Evolutionary conservation across 305 asterid genomes (phyloP), one percentile per base, ranked within the genome.

Genomic region (Fraxinus velutina): DNA sequence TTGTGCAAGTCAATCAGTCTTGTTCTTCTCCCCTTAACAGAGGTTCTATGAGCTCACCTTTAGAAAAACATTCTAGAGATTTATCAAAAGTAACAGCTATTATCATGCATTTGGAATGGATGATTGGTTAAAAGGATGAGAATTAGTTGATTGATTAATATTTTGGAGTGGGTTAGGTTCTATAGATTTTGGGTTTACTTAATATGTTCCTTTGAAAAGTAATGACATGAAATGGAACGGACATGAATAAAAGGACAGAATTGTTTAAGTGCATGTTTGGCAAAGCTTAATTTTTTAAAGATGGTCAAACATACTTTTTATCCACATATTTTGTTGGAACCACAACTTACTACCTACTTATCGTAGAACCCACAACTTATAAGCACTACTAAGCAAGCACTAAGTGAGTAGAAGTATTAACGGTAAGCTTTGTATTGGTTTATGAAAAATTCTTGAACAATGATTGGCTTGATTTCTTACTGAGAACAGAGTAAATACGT

Each of bases 401-500:
- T 50, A 47, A 47, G 75, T 71, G 57, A 75, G 36, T 47, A 17
- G 8, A 55, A 79, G 62, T 68, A 30, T 15, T 77, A 27, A 55
- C 19, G 22, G 17, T 37, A 79, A 32, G 39, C 78, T 74, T 50
- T 50, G 6, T 50, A 50, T 50, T 15, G 6, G 60, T 50, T 15
- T 50, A 3, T 47, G 60, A 50, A 15, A 50, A 50, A 50, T 15
- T 74, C 74, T 68, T 70, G 44, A 19, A 36, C 33, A 55, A 64
- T 22, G 17, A 34, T 82, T 79, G 81, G 55, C 33, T 74, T 75
- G 76, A 19, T 72, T 64, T 71, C 44, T 76, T 62, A 34, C 60
- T 77, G 68, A 36, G 77, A 64, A 70, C 50, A 39, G 50, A 39
- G 22, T 52, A 55, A 39, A 32, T 12, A 36, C 36, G 6, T 68